A percentile compares a stretch with the other conserved stretches of the same genome.
phyloP scores from a whole-genome alignment of 331 rosid genomes.

The Malus hybrid region DNA sequence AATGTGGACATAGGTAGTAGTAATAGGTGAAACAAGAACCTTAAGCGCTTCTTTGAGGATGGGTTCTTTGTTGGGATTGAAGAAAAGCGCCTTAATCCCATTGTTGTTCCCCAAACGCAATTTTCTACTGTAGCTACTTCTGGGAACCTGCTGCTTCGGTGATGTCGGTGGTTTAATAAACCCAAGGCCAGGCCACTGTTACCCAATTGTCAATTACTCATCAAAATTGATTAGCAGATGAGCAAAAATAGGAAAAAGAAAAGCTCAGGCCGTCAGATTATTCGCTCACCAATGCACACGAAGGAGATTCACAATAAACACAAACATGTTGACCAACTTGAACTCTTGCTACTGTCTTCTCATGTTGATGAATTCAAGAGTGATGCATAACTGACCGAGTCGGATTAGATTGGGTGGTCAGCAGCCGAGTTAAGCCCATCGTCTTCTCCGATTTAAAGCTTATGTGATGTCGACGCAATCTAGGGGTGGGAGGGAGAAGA shows the following conservation, averaged over 20 bases:
- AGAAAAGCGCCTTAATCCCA: conserved; percentile 43
- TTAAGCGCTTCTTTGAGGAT: conserved; percentile 58
- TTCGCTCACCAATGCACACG: neutral
- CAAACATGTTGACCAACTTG: neutral
- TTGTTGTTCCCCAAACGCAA: conserved; percentile 4
- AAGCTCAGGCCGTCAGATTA: neutral
- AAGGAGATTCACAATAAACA: neutral
- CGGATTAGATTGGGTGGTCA: too few relatives aligned
- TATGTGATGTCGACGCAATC: too few relatives aligned
- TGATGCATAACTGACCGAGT: too few relatives aligned
- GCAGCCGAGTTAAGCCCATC: too few relatives aligned
- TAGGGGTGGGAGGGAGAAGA: too few relatives aligned
- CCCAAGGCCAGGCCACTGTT: neutral
- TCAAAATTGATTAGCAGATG: too few relatives aligned
- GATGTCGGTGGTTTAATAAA: conserved; percentile 8
- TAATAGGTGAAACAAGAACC: conserved; percentile 16
- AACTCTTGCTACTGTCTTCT: too few relatives aligned
- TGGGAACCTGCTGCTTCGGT: neutral
- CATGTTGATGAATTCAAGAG: too few relatives aligned
- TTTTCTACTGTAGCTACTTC: neutral
- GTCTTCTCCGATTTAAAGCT: too few relatives aligned
- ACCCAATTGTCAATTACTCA: neutral
- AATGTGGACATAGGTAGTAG: neutral
- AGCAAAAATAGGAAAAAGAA: neutral
- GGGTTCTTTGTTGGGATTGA: conserved; percentile 64